Evolutionary conservation across 1,284 basidiomycete genomes (phyloP).

Genomic region (Rhodotorula sp.): DNA sequence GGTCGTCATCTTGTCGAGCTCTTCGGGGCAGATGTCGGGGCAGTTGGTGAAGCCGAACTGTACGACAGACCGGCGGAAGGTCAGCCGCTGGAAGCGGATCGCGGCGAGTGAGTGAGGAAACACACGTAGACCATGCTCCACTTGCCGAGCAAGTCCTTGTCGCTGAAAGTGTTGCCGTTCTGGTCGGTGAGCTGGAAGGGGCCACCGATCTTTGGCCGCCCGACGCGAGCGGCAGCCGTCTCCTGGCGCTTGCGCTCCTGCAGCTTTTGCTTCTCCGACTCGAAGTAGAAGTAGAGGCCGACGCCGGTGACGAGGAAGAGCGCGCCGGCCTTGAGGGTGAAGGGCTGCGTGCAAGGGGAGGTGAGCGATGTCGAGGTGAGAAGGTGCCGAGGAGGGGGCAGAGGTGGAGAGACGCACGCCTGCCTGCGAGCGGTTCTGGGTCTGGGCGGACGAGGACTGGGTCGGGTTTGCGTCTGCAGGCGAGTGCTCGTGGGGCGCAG

Average conservation of each 20-base stretch:
- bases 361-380: not conserved
- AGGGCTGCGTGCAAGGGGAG: conserved; percentile 58
- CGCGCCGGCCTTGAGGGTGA: conserved; percentile 78
- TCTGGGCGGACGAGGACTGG: not conserved
- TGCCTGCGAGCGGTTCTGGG: conserved; percentile 18
- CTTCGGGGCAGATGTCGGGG: conserved; percentile 97
- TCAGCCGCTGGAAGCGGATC: not conserved
- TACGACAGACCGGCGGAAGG: not conserved
- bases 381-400: not conserved
- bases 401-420: conserved; percentile 8
- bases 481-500: no score
- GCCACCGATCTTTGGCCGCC: conserved; percentile 78
- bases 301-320: conserved; percentile 79
- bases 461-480: not conserved
- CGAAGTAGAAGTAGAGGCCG: conserved; percentile 86
- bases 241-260: conserved; percentile 61
- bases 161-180: conserved; percentile 70
- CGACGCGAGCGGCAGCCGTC: conserved; percentile 54
- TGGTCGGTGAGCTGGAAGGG: conserved; percentile 78
- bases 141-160: conserved; percentile 78
- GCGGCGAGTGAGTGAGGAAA: not conserved
- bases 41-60: conserved; percentile 93
- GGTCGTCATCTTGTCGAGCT: conserved; percentile 90
- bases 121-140: conserved; percentile 75
- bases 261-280: conserved; percentile 78